These are phyloP conservation scores for Diplodia mutila DNA, from an alignment of 2,329 filamentous ascomycete species.

Conservation along the genomic window DNA sequence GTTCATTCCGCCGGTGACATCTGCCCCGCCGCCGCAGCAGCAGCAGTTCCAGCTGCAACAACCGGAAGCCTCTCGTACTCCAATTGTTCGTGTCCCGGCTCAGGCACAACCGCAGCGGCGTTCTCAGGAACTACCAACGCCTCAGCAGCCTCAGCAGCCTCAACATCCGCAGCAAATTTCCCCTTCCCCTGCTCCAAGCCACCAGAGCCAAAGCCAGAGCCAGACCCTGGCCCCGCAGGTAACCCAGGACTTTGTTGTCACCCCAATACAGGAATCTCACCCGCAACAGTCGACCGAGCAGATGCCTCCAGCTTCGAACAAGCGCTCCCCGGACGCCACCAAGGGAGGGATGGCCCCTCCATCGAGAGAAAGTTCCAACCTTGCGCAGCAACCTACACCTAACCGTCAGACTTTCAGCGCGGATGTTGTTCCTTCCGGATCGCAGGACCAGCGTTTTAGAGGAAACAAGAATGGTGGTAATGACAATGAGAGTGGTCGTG, in stretches of 20 bases:
- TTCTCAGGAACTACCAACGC: constrained; percentile 38
- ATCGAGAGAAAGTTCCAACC: constrained; percentile 8
- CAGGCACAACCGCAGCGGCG: constrained; percentile 33
- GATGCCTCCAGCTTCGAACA: constrained; percentile 19
- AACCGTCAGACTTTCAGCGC: constrained; percentile 47
- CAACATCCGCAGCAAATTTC: constrained; percentile 41
- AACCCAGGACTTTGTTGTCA: constrained; percentile 7
- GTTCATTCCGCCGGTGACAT: constrained; percentile 8
- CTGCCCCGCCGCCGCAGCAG: not conserved
- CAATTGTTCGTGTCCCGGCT: constrained; percentile 29
- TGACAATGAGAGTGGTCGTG: constrained; percentile 42
- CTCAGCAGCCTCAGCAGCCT: constrained; percentile 36
- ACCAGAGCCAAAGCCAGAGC: constrained; percentile 31
- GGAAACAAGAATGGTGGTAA: constrained; percentile 40
- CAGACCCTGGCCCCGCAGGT: constrained; percentile 35
- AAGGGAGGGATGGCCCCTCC: constrained; percentile 3
- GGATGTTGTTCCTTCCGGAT: constrained; percentile 49
- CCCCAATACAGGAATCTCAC: constrained; percentile 1
- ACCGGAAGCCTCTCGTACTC: constrained; percentile 39
- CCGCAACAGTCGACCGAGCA: constrained; percentile 7
- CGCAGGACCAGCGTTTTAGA: constrained; percentile 50
- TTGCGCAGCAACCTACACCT: not conserved
- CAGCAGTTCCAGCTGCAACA: constrained; percentile 22
- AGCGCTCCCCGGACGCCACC: constrained; percentile 14
- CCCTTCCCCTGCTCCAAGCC: constrained; percentile 36